A percentile compares a stretch with the other conserved stretches of the same genome.
Conservation (phyloP, 768 basidiomycete genomes). For the Clitopilus passeckerianus region DNA sequence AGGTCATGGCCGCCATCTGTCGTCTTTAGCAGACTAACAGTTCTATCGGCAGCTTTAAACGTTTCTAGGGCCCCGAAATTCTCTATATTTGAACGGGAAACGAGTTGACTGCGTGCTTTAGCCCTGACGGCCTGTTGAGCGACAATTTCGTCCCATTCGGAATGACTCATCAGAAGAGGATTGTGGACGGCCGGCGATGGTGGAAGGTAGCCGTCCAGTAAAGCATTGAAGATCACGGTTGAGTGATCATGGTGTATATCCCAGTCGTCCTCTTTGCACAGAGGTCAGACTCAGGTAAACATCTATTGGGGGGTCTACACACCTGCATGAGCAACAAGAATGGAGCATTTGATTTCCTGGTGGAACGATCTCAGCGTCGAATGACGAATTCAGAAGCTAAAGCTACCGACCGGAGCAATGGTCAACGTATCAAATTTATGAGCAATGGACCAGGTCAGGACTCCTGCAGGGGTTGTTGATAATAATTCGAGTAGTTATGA, state of each 20-base stretch:
- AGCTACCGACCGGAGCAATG: constrained; percentile 44
- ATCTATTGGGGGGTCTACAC: constrained; percentile 1
- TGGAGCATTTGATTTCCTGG: constrained; percentile 61
- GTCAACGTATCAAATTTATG: constrained; percentile 63
- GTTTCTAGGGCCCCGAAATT: constrained; percentile 46
- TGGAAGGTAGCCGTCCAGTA: constrained; percentile 58
- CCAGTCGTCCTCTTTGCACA: constrained; percentile 48
- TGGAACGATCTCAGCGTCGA: too few species aligned
- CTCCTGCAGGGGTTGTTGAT: constrained; percentile 27
- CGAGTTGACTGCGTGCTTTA: constrained; percentile 31
- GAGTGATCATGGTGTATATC: constrained; percentile 75
- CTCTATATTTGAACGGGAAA: constrained; percentile 38
- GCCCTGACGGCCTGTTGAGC: constrained; percentile 29
- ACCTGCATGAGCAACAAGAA: constrained; percentile 70
- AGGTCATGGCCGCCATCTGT: constrained; percentile 56
- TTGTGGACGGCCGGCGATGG: constrained; percentile 18
- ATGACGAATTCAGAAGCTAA: background rate
- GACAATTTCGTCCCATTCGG: constrained; percentile 37
- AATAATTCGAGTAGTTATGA: constrained; percentile 1
- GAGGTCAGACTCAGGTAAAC: background rate
- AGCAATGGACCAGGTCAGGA: constrained; percentile 47
- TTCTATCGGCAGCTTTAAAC: constrained; percentile 35
- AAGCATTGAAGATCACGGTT: constrained; percentile 57
- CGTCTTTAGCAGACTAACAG: constrained; percentile 54
- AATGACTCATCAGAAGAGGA: constrained; percentile 19